phyloP scores from a whole-genome alignment of 2,329 filamentous ascomycete genomes.

The Clarireedia hainanense region DNA sequence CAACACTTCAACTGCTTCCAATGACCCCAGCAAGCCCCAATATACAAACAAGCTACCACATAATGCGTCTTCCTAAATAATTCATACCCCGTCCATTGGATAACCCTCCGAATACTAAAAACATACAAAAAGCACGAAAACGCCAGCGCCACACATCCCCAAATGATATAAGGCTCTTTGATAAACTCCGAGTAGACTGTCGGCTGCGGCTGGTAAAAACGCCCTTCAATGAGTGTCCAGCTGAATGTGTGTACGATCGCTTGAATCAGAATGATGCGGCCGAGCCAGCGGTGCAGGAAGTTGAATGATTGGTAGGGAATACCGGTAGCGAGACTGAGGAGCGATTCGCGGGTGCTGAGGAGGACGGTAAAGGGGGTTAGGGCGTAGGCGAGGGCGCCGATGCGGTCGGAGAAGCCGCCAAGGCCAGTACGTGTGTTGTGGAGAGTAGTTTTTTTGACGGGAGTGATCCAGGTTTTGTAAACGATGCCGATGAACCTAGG shows the following conservation, averaged over 20 bases:
- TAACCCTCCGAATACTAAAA: conserved; percentile 50
- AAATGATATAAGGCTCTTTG: conserved; percentile 60
- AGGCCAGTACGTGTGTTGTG: conserved; percentile 59
- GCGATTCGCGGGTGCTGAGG: conserved; percentile 59
- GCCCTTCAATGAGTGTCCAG: conserved; percentile 60
- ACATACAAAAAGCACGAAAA: conserved; percentile 54
- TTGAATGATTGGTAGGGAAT: conserved; percentile 71
- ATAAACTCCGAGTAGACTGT: conserved; percentile 48
- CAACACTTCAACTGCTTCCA: conserved; percentile 63
- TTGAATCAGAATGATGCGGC: conserved; percentile 65
- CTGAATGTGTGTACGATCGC: conserved; percentile 60
- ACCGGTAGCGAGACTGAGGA: conserved; percentile 62
- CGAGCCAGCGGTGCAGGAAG: conserved; percentile 70
- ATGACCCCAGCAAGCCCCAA: conserved; percentile 69
- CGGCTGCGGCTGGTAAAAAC: conserved; percentile 66
- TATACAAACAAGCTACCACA: conserved; percentile 63
- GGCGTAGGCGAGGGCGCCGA: conserved; percentile 66
- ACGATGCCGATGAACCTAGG: conserved; percentile 51
- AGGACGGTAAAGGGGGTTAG: conserved; percentile 64
- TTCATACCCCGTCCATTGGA: conserved; percentile 64
- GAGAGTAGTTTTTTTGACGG: conserved; percentile 47
- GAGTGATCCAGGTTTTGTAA: conserved; percentile 64
- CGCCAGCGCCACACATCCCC: conserved; percentile 59
- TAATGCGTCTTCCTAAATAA: conserved; percentile 64
- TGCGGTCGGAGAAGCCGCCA: conserved; percentile 60